Base-by-base conservation (phyloP, 2,329 filamentous ascomycete genomes). In the Teratosphaeria destructans region DNA sequence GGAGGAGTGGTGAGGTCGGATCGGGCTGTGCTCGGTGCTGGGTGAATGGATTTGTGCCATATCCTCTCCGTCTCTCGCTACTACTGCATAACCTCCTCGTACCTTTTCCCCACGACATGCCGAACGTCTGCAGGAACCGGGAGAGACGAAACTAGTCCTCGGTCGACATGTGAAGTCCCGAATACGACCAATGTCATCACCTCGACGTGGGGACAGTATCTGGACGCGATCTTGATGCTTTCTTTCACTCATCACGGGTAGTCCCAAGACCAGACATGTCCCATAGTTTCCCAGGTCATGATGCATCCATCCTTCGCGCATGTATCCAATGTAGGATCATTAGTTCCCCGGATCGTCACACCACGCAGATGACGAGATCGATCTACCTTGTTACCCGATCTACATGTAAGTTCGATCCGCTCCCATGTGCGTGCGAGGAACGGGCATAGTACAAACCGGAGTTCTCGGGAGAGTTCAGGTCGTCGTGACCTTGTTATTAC, bases 1-100 rank as follows among this genome's bases (percentile, higher is more conserved):
- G 56, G 69, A 71, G 58, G 69, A 70, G 52, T 70, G 62, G 74
- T 74, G 61, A 66, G 11, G 16, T 1, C 5, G 11, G 6, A 39
- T 39, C 11, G 5, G 37, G 11, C 16, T 39, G 37, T 39, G 11
- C 37, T 23, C 23, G 23, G 23, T 23, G 23, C 23, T 23, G 23
- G 23, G 1, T 23, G 23, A 23, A 23, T 23, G 23, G 23, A 23
- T 23, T 23, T 23, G 23, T 23, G 23, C 23, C 23, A 23, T 23
- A 23, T 23, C 23, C 23, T 23, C 23, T 23, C 23, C 23, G 23
- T 23, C 23, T 23, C 23, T 23, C 23, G 23, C 23, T 23, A 23
- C 23, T 23, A 23, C 23, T 23, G 23, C 23, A 23, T 23, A 23
- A 23, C 23, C 23, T 23, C 23, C 23, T 23, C 23, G 23, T 23